phyloP scores from a whole-genome alignment of 179 eudicot species.

The Monotropa hypopitys region DNA sequence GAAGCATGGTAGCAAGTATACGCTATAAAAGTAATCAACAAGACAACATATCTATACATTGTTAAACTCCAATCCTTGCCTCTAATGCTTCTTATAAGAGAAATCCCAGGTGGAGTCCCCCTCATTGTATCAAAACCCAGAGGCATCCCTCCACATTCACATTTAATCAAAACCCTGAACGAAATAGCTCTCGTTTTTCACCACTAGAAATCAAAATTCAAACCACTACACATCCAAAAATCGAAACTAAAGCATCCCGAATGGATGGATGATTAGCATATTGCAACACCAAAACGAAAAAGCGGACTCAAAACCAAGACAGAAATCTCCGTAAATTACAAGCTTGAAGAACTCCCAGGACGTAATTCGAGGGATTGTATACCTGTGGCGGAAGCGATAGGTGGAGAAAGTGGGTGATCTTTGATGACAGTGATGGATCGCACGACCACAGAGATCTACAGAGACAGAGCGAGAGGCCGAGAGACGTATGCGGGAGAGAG shows the following conservation, averaged over 20 bases:
- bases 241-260: not conserved
- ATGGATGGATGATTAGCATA: not conserved
- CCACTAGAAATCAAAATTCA: not conserved
- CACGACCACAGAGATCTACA: not conserved
- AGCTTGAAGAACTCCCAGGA: not conserved
- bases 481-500: not conserved
- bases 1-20: slow-evolving; percentile 88
- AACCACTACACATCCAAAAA: not conserved
- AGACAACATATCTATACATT: slow-evolving; percentile 58
- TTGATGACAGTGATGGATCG: not conserved
- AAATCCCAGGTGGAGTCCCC: slow-evolving; percentile 59
- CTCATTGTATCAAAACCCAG: slow-evolving; percentile 21
- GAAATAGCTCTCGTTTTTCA: not conserved
- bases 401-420: not conserved
- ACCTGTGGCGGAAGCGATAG: not conserved
- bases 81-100: slow-evolving; percentile 41
- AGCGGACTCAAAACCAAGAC: too few species aligned
- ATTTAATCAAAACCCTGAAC: not conserved
- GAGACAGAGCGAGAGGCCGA: not conserved
- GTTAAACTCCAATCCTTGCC: slow-evolving; percentile 62
- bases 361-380: not conserved
- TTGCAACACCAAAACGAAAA: not conserved
- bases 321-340: not conserved
- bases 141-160: slow-evolving; percentile 16
- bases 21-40: slow-evolving; percentile 69